phyloP scores from a whole-genome alignment of 495 filamentous ascomycete genomes.

The Bombardia bombarda region DNA sequence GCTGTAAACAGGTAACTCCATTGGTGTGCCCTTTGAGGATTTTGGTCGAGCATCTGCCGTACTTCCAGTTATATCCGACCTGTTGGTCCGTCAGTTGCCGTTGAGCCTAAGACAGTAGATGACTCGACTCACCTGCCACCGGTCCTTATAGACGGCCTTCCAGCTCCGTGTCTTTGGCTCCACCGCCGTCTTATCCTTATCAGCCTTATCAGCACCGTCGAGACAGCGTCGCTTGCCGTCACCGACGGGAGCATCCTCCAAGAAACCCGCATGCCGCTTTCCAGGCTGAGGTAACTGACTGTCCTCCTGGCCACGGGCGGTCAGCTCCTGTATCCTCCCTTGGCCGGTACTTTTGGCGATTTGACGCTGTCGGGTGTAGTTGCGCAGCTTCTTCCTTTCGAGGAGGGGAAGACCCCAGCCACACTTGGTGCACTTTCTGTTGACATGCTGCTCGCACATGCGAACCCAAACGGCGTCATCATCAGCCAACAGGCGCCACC shows the following conservation, averaged over 20 bases:
- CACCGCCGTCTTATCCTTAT: constrained; percentile 9
- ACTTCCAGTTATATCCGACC: constrained; percentile 93
- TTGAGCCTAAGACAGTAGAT: no score
- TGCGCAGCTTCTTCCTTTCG: constrained; percentile 79
- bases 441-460: constrained; percentile 97
- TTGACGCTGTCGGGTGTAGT: constrained; percentile 78
- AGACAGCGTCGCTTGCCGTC: constrained; percentile 45
- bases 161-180: constrained; percentile 56
- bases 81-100: constrained; percentile 34
- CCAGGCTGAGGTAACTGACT: not conserved
- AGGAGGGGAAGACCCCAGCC: constrained; percentile 89
- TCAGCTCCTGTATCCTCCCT: constrained; percentile 19
- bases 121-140: constrained; percentile 27
- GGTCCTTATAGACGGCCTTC: constrained; percentile 57
- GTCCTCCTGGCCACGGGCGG: constrained; percentile 3
- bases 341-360: constrained; percentile 23
- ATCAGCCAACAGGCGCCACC: constrained; percentile 82
- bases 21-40: constrained; percentile 85
- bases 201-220: not conserved
- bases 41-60: constrained; percentile 75
- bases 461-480: constrained; percentile 97
- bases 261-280: constrained; percentile 25
- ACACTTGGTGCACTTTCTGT: constrained; percentile 92
- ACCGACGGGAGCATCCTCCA: constrained; percentile 21
- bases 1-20: constrained; percentile 92